Base-by-base conservation (phyloP, 176 grass and related monocot species). In the Avena atlantica region DNA sequence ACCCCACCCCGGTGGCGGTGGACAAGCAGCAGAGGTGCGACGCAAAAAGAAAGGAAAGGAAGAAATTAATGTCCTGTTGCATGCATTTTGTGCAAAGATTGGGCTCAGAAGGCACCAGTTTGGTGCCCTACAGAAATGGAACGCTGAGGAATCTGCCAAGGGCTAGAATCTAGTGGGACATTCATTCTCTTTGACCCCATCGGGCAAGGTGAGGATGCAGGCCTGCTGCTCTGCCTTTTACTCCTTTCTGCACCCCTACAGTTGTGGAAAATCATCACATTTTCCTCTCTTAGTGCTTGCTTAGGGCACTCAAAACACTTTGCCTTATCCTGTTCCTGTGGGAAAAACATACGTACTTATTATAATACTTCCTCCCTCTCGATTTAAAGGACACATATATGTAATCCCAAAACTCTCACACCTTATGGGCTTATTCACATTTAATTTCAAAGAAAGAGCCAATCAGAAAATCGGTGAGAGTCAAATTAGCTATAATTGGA, bases 101-200 rank as follows among this genome's bases (percentile, higher is more conserved):
- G 37, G 74, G 24, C 25, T 51, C 85, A 91, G 76, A 87, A 81
- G 76, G 27, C 37, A 75, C 50, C 77, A 81, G 58, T 23, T 85
- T 60, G 44, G 57, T 37, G 17, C 48, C 81, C 21, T 70, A 36
- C 70, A 17, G 40, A 76, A 91, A 85, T 81, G 70, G 89, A 70
- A 85, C 40, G 20, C 86, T 88, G 89, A 77, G 68, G 85, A 74
- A 75, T 70, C 81, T 80, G 81, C 89, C 81, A 77, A 88, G 86
- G 69, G 51, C 75, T 83, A 87, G 60, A 84, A 91, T 91, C 86
- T 91, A 88, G 81, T 76, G 85, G 53, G 27, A 29, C 27, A 29
- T 29, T 29, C n/a, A 21, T 70, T n/a, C 64, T 57, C 70, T 75
- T 79, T 79, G 72, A 36, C 65, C 19, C 34, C 13, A 74, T 66